These are phyloP conservation scores for Penicillium thymicola DNA, from an alignment of 2,329 filamentous ascomycete genomes.

Conservation along the genomic window DNA sequence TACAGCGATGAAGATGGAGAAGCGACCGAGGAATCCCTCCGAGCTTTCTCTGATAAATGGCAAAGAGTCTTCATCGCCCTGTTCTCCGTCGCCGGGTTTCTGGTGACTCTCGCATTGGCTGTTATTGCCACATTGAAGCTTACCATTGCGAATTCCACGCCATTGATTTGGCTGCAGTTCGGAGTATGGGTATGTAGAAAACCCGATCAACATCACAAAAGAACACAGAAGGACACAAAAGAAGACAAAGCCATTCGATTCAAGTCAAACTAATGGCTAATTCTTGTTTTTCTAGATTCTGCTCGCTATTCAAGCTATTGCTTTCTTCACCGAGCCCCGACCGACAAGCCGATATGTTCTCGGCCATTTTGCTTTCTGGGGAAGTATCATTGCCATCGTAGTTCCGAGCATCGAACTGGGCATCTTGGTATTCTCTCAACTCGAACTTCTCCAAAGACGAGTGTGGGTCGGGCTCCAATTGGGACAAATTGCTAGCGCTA, in stretches of 20 bases:
- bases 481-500: conserved; percentile 45
- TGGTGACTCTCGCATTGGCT: conserved; percentile 55
- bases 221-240: neutral
- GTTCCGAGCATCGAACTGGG: conserved; percentile 25
- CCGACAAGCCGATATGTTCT: conserved; percentile 33
- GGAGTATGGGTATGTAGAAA: conserved; percentile 59
- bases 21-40: conserved; percentile 61
- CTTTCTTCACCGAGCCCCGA: conserved; percentile 35
- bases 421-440: conserved; percentile 30
- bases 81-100: conserved; percentile 54
- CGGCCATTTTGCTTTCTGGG: conserved; percentile 30
- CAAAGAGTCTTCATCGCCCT: conserved; percentile 56
- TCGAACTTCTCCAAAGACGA: neutral
- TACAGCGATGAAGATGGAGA: conserved; percentile 70
- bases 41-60: conserved; percentile 59
- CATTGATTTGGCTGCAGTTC: conserved; percentile 60
- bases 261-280: neutral
- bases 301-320: conserved; percentile 32
- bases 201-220: neutral
- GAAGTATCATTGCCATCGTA: conserved; percentile 26
- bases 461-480: conserved; percentile 48
- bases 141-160: conserved; percentile 33
- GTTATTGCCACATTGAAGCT: conserved; percentile 49
- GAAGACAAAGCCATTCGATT: neutral
- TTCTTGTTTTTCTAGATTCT: conserved; percentile 23